phyloP scores from a whole-genome alignment of 148 eudicot species.

The Oxyria digyna region DNA sequence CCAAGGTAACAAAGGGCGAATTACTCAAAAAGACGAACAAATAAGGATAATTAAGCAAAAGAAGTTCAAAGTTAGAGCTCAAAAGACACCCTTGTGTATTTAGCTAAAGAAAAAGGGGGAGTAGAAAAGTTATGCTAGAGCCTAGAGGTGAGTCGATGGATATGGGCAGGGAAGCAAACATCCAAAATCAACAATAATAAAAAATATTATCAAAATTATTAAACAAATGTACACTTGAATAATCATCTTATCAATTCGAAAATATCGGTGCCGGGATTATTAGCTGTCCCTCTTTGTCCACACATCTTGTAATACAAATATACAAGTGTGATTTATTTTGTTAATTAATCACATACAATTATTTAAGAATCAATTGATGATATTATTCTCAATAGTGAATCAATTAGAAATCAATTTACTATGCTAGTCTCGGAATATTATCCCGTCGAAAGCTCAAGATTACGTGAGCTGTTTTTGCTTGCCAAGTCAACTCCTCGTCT shows the following conservation, averaged over 20 bases:
- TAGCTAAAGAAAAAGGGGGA: background rate
- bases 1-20: background rate
- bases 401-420: background rate
- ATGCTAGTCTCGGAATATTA: conserved; percentile 1
- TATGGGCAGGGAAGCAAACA: background rate
- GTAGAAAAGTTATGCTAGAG: too few relatives aligned
- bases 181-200: background rate
- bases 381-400: conserved; percentile 2
- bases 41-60: background rate
- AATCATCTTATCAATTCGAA: background rate
- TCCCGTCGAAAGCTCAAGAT: background rate
- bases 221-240: background rate
- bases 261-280: background rate
- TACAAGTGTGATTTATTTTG: background rate
- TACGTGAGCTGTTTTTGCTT: background rate
- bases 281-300: background rate
- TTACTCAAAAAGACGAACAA: background rate
- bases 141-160: too few relatives aligned
- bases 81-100: background rate
- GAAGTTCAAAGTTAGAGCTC: background rate
- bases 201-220: background rate
- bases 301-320: background rate
- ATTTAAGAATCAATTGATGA: background rate
- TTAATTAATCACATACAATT: background rate
- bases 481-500: background rate